Evolutionary conservation across 2,329 filamentous ascomycete species (phyloP), one percentile per base, ranked within the genome.

Genomic region (Aspergillus thermomutatus): DNA sequence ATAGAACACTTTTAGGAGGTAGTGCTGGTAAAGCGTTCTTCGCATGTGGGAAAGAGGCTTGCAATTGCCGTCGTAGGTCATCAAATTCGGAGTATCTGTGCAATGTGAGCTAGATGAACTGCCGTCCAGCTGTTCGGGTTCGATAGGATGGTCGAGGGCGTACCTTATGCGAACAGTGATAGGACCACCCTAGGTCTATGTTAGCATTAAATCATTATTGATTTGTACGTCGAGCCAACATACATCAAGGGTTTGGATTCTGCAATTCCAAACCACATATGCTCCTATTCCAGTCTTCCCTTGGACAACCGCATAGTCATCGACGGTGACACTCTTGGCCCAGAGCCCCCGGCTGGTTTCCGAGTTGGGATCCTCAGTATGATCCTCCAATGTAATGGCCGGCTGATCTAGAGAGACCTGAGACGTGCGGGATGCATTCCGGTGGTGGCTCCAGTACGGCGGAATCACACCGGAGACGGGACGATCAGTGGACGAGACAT

Each of bases 181-280:
- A 25, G 81, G 80, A 25, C 81, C 79, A 51, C 83, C 82, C 80
- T 83, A 63, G 23, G 60, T 49, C 14, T 10, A n/a, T 60, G 63
- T 67, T 55, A 70, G 50, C 51, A 58, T 28, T 19, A 11, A 2
- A 4, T 23, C 4, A 23, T 8, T 17, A 25, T 43, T 10, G 52
- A 52, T 45, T 27, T 43, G 37, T 41, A 17, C 54, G 17, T 3
- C 26, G 49, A 23, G 19, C 37, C 9, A 21, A 82, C 86, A 72
- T 71, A 92, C 91, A 73, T 86, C 88, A 51, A 97, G 78, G 3
- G 92, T 97, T 72, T 94, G 87, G 47, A 99, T 90, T 49, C 83
- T 86, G 67, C 94, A 92, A 70, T 91, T 94, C 90, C 91, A 99
- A 7, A 96, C 92, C 1, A 97, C 91, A 77, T 97, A 99, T 1